A percentile compares a stretch with the other conserved stretches of the same genome.
These are phyloP conservation scores for Waltiozyma sp. DNA, from an alignment of 1,139 yeast genomes.

Conservation along the genomic window DNA sequence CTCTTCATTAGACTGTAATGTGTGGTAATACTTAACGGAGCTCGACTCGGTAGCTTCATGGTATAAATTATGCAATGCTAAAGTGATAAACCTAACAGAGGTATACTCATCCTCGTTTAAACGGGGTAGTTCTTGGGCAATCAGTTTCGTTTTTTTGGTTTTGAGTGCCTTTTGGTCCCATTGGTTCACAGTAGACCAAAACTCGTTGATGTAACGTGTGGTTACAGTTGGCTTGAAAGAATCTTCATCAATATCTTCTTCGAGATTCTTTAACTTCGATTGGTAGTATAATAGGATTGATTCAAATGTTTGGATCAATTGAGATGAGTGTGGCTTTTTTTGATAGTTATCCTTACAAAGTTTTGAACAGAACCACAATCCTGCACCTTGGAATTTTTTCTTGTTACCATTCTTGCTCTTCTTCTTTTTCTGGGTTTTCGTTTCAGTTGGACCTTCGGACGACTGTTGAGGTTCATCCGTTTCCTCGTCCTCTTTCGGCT, in stretches of 20 bases:
- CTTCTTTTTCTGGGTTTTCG: neutral
- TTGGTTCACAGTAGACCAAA: conserved; percentile 19
- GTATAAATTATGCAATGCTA: conserved; percentile 15
- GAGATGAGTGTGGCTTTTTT: neutral
- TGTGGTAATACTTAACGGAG: conserved; percentile 23
- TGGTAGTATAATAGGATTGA: conserved; percentile 23
- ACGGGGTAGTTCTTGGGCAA: conserved; percentile 17
- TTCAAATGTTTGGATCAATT: conserved; percentile 10
- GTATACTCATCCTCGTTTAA: conserved; percentile 30
- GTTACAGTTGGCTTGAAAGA: conserved; percentile 7
- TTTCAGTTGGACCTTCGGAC: too few species aligned
- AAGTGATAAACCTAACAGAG: conserved; percentile 27
- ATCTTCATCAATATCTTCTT: conserved; percentile 8
- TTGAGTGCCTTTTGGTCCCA: conserved; percentile 29
- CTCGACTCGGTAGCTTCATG: conserved; percentile 5
- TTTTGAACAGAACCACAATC: conserved; percentile 44
- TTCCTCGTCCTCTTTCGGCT: neutral
- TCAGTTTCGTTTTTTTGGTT: conserved; percentile 18
- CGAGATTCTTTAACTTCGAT: conserved; percentile 11
- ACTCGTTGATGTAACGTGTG: conserved; percentile 12
- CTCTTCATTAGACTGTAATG: conserved; percentile 45
- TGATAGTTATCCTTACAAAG: conserved; percentile 25
- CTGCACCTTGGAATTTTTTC: conserved; percentile 27
- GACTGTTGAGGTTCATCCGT: neutral
- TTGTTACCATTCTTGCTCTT: conserved; percentile 6